Evolutionary conservation across 2,329 filamentous ascomycete species (phyloP).

Genomic region (Dothidotthia symphoricarpi): DNA sequence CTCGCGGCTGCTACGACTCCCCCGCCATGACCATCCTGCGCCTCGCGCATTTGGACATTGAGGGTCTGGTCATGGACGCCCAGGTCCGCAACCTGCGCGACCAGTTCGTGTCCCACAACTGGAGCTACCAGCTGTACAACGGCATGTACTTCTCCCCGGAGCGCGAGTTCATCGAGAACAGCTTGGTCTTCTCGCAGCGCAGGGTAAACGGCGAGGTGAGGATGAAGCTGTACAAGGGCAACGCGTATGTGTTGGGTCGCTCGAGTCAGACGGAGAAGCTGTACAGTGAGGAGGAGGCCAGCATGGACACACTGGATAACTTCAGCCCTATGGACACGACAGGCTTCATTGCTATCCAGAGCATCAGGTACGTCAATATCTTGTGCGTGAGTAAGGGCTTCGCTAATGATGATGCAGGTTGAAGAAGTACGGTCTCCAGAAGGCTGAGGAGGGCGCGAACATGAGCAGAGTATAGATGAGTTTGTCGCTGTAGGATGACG

Average conservation of each 20-base stretch:
- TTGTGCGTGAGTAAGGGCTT: not conserved
- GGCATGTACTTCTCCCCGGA: constrained; percentile 69
- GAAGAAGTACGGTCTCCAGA: constrained; percentile 46
- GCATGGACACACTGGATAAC: constrained; percentile 69
- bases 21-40: constrained; percentile 50
- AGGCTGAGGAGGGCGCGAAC: constrained; percentile 37
- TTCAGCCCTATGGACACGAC: constrained; percentile 66
- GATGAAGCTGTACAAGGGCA: constrained; percentile 66
- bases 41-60: constrained; percentile 59
- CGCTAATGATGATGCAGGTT: constrained; percentile 26
- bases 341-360: constrained; percentile 69
- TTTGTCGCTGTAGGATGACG: no score
- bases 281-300: constrained; percentile 64
- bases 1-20: constrained; percentile 73
- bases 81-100: constrained; percentile 68
- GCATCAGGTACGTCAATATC: constrained; percentile 45
- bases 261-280: constrained; percentile 66
- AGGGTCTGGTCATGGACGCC: constrained; percentile 67
- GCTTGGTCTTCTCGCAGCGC: constrained; percentile 43
- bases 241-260: constrained; percentile 59
- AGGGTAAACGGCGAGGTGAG: constrained; percentile 54
- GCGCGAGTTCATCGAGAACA: constrained; percentile 68
- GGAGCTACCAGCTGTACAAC: constrained; percentile 55
- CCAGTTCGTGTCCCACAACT: constrained; percentile 62
- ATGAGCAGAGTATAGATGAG: constrained; percentile 22